Percentiles rank a stretch among this genome's conserved stretches.
These are phyloP conservation scores for Hymenochaete sp. DNA, from an alignment of 1,284 basidiomycete genomes.

Conservation along the genomic window DNA sequence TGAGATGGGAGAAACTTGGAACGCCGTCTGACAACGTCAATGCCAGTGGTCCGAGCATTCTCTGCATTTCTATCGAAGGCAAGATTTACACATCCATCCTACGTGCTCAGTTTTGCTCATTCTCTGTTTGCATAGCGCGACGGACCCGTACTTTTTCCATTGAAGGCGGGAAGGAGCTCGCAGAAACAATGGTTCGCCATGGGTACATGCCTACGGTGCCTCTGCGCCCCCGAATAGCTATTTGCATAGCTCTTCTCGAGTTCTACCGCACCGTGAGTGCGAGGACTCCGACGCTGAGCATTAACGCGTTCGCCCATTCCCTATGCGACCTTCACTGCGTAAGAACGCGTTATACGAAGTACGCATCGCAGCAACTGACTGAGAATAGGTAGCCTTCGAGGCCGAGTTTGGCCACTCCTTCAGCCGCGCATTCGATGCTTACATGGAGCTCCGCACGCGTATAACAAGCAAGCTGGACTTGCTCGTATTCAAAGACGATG, in stretches of 20 bases:
- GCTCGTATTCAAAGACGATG: slow-evolving; percentile 5
- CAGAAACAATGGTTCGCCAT: slow-evolving; percentile 8
- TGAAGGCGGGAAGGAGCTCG: too few species aligned
- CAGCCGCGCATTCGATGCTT: slow-evolving; percentile 19
- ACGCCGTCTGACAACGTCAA: neutral
- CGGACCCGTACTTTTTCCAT: too few species aligned
- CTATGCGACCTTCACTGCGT: slow-evolving; percentile 14
- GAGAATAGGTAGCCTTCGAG: neutral
- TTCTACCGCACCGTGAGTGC: neutral
- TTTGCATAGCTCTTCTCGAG: slow-evolving; percentile 5
- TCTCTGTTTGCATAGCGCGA: too few species aligned
- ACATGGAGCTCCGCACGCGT: slow-evolving; percentile 15
- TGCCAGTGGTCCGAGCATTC: too few species aligned
- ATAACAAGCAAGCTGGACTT: slow-evolving; percentile 6
- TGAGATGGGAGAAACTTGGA: neutral
- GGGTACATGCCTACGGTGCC: slow-evolving; percentile 11
- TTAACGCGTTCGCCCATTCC: slow-evolving; percentile 11
- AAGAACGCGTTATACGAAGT: neutral
- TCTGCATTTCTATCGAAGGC: too few species aligned
- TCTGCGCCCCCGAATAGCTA: slow-evolving; percentile 2
- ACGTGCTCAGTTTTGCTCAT: too few species aligned
- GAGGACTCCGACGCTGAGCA: slow-evolving; percentile 8
- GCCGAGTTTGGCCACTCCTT: slow-evolving; percentile 5
- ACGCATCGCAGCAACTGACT: neutral
- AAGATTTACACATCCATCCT: too few species aligned